Evolutionary conservation across 202 grass and related monocot species (phyloP).

Genomic region (Bolboschoenoplectus hybrid): DNA sequence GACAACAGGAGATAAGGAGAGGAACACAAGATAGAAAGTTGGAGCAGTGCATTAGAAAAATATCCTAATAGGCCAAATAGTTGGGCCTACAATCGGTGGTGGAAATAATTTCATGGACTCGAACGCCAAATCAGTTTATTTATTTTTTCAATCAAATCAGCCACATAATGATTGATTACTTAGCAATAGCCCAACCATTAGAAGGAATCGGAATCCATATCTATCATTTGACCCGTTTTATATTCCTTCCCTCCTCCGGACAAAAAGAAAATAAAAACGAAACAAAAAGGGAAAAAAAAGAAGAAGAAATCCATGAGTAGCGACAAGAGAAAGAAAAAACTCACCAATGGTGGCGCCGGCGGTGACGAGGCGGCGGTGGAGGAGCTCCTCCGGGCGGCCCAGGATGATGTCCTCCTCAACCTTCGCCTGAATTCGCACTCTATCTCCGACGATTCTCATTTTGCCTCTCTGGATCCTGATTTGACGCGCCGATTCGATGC

Average conservation of each 20-base stretch:
- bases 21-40: too few species aligned
- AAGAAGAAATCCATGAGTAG: constrained; percentile 14
- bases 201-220: background rate
- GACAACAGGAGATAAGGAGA: too few species aligned
- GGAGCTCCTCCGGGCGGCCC: constrained; percentile 50
- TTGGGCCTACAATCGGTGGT: too few species aligned
- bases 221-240: background rate
- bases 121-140: too few species aligned
- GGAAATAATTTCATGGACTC: too few species aligned
- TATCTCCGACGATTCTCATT: constrained; percentile 39
- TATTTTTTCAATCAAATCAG: too few species aligned
- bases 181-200: too few species aligned
- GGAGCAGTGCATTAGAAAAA: too few species aligned
- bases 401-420: constrained; percentile 42
- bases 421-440: constrained; percentile 64
- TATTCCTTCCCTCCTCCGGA: background rate
- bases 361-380: constrained; percentile 44
- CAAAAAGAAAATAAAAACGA: background rate
- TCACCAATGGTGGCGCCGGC: constrained; percentile 17
- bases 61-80: too few species aligned
- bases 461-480: constrained; percentile 47
- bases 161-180: too few species aligned
- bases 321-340: constrained; percentile 35
- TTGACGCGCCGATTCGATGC: constrained; percentile 62
- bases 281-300: background rate